Evolutionary conservation across 257 asterid species (phyloP).

Genomic region (Nicotiana paniculata): DNA sequence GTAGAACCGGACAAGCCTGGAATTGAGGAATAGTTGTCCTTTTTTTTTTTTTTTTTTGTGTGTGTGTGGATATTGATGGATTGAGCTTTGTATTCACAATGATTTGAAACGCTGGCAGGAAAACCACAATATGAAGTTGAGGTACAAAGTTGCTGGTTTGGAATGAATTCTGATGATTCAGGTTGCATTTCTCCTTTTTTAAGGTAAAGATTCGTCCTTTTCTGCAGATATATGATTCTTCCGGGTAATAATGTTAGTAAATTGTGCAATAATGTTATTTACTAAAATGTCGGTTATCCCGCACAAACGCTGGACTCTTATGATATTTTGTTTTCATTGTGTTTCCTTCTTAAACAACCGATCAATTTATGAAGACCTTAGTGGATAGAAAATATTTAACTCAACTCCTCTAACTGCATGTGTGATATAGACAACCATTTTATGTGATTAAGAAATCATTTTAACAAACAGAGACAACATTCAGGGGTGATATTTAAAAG

Average conservation of each 20-base stretch:
- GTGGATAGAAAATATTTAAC: neutral
- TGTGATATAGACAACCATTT: neutral
- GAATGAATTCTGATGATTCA: slow-evolving; percentile 39
- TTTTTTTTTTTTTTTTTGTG: neutral
- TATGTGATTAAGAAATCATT: neutral
- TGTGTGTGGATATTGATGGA: slow-evolving; percentile 2
- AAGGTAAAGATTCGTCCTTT: neutral
- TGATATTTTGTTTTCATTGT: neutral
- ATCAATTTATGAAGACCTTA: neutral
- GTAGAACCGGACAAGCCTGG: neutral
- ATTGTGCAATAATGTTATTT: neutral
- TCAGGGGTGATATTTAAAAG: neutral
- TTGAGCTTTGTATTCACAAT: neutral
- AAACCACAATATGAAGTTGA: slow-evolving; percentile 56
- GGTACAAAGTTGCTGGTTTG: slow-evolving; percentile 82
- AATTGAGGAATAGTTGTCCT: neutral
- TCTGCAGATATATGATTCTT: neutral
- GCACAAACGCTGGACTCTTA: neutral
- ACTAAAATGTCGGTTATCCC: neutral
- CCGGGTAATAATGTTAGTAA: neutral
- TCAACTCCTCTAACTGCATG: neutral
- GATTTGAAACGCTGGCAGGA: slow-evolving; percentile 47
- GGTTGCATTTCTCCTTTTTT: neutral
- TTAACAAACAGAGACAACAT: neutral
- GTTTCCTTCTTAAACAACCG: neutral